phyloP scores from a whole-genome alignment of 148 eudicot genomes.

The Vaccinium corymbosum region DNA sequence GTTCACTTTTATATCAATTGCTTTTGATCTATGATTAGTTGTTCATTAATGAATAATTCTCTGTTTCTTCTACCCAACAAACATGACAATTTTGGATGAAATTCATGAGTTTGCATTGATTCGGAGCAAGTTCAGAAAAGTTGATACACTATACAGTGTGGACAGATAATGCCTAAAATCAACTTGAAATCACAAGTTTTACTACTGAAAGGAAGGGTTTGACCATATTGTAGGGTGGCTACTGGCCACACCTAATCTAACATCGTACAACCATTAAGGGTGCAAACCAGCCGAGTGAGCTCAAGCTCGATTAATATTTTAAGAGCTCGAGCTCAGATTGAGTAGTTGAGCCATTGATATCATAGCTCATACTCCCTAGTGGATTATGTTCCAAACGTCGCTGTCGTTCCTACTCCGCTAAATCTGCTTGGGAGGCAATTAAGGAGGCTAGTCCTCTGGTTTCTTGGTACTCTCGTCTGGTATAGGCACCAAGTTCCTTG shows the following conservation, averaged over 20 bases:
- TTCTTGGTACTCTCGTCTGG: too few relatives aligned
- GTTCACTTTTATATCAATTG: background rate
- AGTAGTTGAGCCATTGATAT: too few relatives aligned
- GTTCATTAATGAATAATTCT: background rate
- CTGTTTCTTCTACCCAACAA: background rate
- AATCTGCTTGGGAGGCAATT: too few relatives aligned
- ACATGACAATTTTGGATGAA: background rate
- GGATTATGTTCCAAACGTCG: too few relatives aligned
- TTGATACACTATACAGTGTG: background rate
- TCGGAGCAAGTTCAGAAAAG: background rate
- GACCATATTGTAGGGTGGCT: background rate
- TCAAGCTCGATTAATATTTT: background rate
- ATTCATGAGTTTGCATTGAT: background rate
- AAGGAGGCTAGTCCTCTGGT: too few relatives aligned
- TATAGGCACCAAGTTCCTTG: too few relatives aligned
- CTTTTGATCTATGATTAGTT: background rate
- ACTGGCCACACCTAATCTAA: background rate
- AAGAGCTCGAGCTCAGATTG: background rate
- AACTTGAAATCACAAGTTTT: background rate
- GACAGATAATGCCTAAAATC: background rate
- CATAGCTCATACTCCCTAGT: too few relatives aligned
- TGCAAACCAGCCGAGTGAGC: background rate
- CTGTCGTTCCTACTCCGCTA: too few relatives aligned
- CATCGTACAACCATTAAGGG: background rate
- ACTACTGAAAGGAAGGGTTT: background rate